Base-by-base conservation (phyloP, 2,329 filamentous ascomycete genomes). In the Microascus cirrosus region DNA sequence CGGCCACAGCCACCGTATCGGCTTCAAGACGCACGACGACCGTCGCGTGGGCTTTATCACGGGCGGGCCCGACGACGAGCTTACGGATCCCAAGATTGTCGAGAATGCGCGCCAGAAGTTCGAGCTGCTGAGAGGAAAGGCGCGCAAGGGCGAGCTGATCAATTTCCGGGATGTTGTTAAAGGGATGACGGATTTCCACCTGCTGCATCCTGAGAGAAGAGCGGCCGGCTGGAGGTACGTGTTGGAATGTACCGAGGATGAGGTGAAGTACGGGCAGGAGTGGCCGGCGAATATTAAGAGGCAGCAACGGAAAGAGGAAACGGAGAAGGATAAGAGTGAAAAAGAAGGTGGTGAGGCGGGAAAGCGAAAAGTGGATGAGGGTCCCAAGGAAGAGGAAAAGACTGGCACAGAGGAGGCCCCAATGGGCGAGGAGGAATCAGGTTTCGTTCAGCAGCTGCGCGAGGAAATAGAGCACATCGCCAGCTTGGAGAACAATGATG, bases 171-270 rank as follows among this genome's bases (percentile, higher is more conserved):
- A 74, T 57, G 55, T 72, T 25, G 66, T 73, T 36, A 58, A 62
- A 3, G 62, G 62, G 28, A 64, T 69, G 52, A 56, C 76, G 65
- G 71, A 79, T 59, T 71, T 77, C 50, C 72, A 77, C 62, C 62
- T 79, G 3, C 61, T 68, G 1, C 66, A 73, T 52, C 75, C 76
- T 0, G 69, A 74, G 20, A 70, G 74, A 35, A 71, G 73, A 57
- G 73, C 75, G 3, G 56, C 70, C 4, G 74, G 75, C 8, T 80
- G 78, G 77, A 68, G 78, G 39, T 78, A 75, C 61, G 74, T 79
- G 12, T 65, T 81, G 0, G 68, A 79, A 39, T 69, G 70, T 11
- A 75, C 74, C 0, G 77, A 81, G 59, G 70, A 77, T 55, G 76
- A 71, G 65, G 69, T 80, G 58, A 80, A 78, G 64, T 70, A 75